A percentile compares a stretch with the other conserved stretches of the same genome.
phyloP scores from a whole-genome alignment of 352 stramenopile species.

The Pythium brachiatum region DNA sequence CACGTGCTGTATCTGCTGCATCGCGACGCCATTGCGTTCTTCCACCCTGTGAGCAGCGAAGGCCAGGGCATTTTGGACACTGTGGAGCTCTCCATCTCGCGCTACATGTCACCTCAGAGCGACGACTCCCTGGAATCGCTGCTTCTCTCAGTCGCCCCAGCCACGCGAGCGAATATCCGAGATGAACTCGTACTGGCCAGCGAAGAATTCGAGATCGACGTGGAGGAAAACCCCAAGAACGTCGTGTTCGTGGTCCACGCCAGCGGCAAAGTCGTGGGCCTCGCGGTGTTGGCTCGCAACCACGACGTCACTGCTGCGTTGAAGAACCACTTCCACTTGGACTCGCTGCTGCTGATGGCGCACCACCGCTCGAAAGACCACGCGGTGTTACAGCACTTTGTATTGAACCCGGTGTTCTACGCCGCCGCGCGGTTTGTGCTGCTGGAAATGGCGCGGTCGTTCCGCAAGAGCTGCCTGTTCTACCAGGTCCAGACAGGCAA shows the following conservation, averaged over 20 bases:
- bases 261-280: slow-evolving; percentile 21
- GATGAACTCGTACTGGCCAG: slow-evolving; percentile 20
- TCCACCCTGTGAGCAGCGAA: slow-evolving; percentile 23
- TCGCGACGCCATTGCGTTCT: slow-evolving; percentile 35
- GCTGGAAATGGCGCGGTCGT: slow-evolving; percentile 48
- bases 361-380: slow-evolving; percentile 57
- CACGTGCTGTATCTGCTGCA: slow-evolving; percentile 38
- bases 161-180: slow-evolving; percentile 12
- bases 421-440: slow-evolving; percentile 40
- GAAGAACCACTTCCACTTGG: slow-evolving; percentile 39
- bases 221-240: slow-evolving; percentile 50
- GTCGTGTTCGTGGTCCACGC: slow-evolving; percentile 38
- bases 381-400: slow-evolving; percentile 37
- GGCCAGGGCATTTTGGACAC: slow-evolving; percentile 15
- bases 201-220: slow-evolving; percentile 35
- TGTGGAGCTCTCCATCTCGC: slow-evolving; percentile 20
- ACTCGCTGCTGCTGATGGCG: slow-evolving; percentile 45
- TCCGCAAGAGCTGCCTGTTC: slow-evolving; percentile 51
- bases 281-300: slow-evolving; percentile 27
- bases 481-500: slow-evolving; percentile 14
- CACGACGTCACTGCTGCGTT: slow-evolving; percentile 30
- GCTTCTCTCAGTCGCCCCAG: slow-evolving; percentile 4
- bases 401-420: slow-evolving; percentile 60
- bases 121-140: not conserved
- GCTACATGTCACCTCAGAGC: not conserved